phyloP scores from a whole-genome alignment of 805 yeast genomes.

The Starmerella ratchasimensis region DNA sequence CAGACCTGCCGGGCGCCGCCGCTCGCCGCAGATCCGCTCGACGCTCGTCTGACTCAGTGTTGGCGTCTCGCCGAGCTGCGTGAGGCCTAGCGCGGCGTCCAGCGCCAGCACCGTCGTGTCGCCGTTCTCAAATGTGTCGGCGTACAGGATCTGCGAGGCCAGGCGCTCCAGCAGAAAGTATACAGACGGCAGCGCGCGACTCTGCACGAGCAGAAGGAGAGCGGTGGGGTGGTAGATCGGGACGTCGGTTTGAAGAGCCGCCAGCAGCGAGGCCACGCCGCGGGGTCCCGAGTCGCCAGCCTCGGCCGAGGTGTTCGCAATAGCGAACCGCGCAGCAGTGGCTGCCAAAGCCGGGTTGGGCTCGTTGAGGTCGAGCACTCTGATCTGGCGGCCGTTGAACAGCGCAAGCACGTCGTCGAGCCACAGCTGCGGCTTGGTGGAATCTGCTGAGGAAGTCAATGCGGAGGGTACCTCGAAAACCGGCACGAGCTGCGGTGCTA shows the following conservation, averaged over 20 bases:
- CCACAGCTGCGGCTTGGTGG: no score
- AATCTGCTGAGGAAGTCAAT: no score
- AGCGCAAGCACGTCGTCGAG: no score
- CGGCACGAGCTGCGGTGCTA: neutral
- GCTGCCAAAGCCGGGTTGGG: no score
- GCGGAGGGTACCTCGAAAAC: neutral
- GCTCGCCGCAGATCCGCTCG: neutral
- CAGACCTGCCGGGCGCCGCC: neutral
- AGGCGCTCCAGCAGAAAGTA: constrained; percentile 35
- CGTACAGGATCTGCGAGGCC: constrained; percentile 1
- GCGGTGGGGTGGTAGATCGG: constrained; percentile 88
- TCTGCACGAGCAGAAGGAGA: constrained; percentile 57
- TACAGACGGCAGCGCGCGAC: constrained; percentile 43
- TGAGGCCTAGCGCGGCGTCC: neutral
- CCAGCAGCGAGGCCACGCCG: no score
- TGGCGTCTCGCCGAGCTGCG: neutral
- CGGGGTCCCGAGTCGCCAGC: no score
- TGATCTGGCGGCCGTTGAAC: constrained; percentile 1
- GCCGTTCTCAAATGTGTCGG: constrained; percentile 1
- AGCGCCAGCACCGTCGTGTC: neutral
- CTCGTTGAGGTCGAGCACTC: no score
- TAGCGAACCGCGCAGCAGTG: no score
- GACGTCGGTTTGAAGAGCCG: constrained; percentile 29
- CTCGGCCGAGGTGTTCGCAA: no score
- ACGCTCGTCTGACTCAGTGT: neutral